phyloP scores from a whole-genome alignment of 2,329 filamentous ascomycete genomes.

The Penicillium sp. region DNA sequence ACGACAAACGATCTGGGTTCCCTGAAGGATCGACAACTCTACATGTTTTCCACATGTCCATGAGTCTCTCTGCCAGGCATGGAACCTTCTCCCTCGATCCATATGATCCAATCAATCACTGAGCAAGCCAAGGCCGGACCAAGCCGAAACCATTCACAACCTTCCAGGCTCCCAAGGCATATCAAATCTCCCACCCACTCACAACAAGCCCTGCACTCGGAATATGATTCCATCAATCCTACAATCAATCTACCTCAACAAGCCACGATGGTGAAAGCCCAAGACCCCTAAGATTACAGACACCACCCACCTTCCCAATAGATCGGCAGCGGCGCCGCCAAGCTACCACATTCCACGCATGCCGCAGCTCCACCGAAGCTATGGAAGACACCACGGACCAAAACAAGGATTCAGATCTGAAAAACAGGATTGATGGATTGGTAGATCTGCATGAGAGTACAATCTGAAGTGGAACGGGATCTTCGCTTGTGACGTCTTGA shows the following conservation, averaged over 20 bases:
- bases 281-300: background rate
- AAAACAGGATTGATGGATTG: slow-evolving; percentile 22
- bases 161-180: background rate
- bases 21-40: too few relatives aligned
- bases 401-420: slow-evolving; percentile 18
- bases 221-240: background rate
- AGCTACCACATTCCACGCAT: slow-evolving; percentile 9
- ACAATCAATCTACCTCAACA: background rate
- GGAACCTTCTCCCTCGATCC: background rate
- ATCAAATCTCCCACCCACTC: background rate
- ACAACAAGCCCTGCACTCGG: slow-evolving; percentile 2
- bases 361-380: slow-evolving; percentile 11
- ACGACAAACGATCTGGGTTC: background rate
- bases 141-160: background rate
- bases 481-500: slow-evolving; percentile 6
- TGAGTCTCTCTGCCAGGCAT: background rate
- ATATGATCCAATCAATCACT: background rate
- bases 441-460: slow-evolving; percentile 10
- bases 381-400: background rate
- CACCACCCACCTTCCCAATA: background rate
- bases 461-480: background rate
- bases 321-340: slow-evolving; percentile 11
- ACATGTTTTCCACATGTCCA: background rate
- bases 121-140: background rate
- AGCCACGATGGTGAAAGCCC: background rate